A percentile compares a stretch with the other conserved stretches of the same genome.
Evolutionary conservation across 192 early-diverging fungal species (phyloP).

Genomic region (Coemansia sp.): DNA sequence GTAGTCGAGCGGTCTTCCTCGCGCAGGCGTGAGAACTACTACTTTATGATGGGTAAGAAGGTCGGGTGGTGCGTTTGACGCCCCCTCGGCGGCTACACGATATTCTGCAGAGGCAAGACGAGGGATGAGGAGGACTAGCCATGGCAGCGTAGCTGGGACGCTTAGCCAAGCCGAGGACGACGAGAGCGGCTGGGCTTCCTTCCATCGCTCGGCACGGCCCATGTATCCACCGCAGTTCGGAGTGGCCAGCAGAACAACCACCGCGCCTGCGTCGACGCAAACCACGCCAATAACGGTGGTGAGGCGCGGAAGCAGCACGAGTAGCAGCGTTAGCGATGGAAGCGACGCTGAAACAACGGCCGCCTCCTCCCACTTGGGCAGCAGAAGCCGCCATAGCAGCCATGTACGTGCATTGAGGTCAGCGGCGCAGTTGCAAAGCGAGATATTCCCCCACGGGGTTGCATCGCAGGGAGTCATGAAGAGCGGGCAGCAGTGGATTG

Average conservation of each 20-base stretch:
- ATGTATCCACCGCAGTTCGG: too few relatives aligned
- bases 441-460: slow-evolving; percentile 48
- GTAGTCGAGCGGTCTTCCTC: slow-evolving; percentile 46
- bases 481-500: slow-evolving; percentile 17
- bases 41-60: slow-evolving; percentile 58
- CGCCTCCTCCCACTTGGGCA: neutral
- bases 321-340: slow-evolving; percentile 5
- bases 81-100: slow-evolving; percentile 7
- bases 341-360: neutral
- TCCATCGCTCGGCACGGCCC: too few relatives aligned
- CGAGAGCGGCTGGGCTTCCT: neutral
- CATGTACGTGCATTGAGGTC: slow-evolving; percentile 25
- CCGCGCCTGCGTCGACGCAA: neutral
- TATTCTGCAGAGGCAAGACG: slow-evolving; percentile 24
- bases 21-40: slow-evolving; percentile 53
- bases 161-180: neutral
- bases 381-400: neutral
- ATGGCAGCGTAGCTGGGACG: slow-evolving; percentile 11
- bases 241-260: neutral
- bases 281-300: neutral
- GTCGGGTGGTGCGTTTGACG: slow-evolving; percentile 61
- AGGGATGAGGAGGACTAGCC: too few relatives aligned
- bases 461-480: slow-evolving; percentile 52
- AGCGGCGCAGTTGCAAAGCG: slow-evolving; percentile 16
- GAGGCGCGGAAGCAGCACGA: slow-evolving; percentile 8